These are phyloP conservation scores for Huntiella abstrusa DNA, from an alignment of 2,329 filamentous ascomycete species.

Conservation along the genomic window DNA sequence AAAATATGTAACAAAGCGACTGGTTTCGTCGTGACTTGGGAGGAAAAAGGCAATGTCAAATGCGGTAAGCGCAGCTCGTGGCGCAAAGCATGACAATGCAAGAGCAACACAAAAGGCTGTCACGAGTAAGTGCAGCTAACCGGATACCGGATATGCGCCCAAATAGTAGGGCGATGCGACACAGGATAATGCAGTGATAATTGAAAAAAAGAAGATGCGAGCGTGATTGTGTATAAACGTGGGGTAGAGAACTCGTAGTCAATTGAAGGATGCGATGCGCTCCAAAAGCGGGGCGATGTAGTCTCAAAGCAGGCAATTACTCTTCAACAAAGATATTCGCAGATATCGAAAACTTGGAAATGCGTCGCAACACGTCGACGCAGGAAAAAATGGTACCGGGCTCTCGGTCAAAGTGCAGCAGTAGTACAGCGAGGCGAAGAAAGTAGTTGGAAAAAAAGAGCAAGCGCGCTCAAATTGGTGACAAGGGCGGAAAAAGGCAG, in stretches of 20 bases:
- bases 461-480: no score
- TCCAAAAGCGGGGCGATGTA: no score
- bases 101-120: slow-evolving; percentile 1
- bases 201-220: neutral
- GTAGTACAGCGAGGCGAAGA: no score
- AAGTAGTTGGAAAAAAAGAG: no score
- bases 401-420: no score
- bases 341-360: neutral
- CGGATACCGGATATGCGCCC: slow-evolving; percentile 9
- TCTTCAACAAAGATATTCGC: neutral
- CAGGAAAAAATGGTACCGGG: no score
- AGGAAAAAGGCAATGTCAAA: neutral
- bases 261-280: neutral
- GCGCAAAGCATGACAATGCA: slow-evolving; percentile 2
- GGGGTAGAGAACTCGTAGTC: neutral
- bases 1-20: neutral
- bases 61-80: neutral
- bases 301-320: no score
- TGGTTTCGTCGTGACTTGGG: neutral
- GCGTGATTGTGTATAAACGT: neutral
- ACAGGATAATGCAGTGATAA: neutral
- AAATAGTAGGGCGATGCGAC: slow-evolving; percentile 7
- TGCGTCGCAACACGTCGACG: slow-evolving; percentile 1
- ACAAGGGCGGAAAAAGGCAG: no score
- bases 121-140: slow-evolving; percentile 1